Evolutionary conservation across 768 basidiomycete genomes (phyloP), one percentile per base, ranked within the genome.

Genomic region (Mycena pura): DNA sequence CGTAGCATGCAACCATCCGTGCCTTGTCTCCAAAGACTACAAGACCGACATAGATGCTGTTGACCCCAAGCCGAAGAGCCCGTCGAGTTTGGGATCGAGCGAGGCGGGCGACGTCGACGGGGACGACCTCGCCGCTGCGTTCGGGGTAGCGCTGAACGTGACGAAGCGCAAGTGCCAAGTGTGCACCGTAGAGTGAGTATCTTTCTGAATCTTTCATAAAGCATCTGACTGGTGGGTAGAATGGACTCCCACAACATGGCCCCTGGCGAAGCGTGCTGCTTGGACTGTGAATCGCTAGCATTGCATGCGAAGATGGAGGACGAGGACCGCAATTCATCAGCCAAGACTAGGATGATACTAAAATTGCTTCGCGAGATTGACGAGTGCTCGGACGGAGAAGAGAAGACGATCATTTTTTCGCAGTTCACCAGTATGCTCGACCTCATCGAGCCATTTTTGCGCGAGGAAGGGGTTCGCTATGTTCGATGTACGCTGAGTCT

Each of bases 341-440:
- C 96, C 19, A 99, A 99, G 76, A 92, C 93, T 51, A 83, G 89
- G 29, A 94, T 90, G 83, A 83, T 93, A 36, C 67, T 97, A 46
- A 82, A 90, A 67, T 74, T 98, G 10, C 77, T 99, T 39, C 67
- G 77, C 11, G 82, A 86, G 17, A 86, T 95, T 51, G 84, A 88
- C 17, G 76, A 80, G 46, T 80, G 85, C 50, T 81, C 85, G 11
- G 75, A 84, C 14, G 72, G 80, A 15, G 74, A 78, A 61, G 94
- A 97, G 71, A 99, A 98, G 83, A 96, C 95, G 0, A 99, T 99
- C 64, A 88, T 99, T 21, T 99, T 98, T 72, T 95, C 93, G 0
- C 96, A 97, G 70, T 93, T 93, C 63, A 98, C 96, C 1, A 82
- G 84, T 51, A 87, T 93, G 91, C 78, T 99, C 62, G 87, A 96